Evolutionary conservation across 768 basidiomycete species (phyloP).

Genomic region (Trametes gibbosa): DNA sequence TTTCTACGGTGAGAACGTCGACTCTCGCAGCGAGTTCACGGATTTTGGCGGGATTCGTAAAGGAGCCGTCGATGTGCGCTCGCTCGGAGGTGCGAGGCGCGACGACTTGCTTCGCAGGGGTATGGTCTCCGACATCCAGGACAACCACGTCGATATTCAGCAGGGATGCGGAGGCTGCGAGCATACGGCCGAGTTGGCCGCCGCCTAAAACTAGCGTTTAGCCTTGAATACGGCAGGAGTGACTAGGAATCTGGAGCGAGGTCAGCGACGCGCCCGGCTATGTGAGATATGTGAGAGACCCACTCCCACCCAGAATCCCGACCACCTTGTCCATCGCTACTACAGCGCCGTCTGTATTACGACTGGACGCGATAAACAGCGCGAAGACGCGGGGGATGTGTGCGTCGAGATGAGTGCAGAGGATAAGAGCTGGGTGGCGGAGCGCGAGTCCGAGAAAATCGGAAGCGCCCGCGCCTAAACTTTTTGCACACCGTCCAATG

Average conservation of each 20-base stretch:
- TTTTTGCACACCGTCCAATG: slow-evolving; percentile 5
- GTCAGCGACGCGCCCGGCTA: neutral
- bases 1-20: slow-evolving; percentile 91
- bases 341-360: neutral
- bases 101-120: slow-evolving; percentile 88
- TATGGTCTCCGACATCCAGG: slow-evolving; percentile 76
- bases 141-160: slow-evolving; percentile 81
- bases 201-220: slow-evolving; percentile 57
- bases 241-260: neutral
- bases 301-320: slow-evolving; percentile 39
- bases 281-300: slow-evolving; percentile 14
- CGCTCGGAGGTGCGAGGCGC: slow-evolving; percentile 47
- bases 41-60: slow-evolving; percentile 77
- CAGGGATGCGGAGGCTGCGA: slow-evolving; percentile 84
- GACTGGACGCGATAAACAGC: neutral
- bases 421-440: neutral
- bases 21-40: slow-evolving; percentile 74
- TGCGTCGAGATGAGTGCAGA: slow-evolving; percentile 3
- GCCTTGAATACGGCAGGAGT: neutral
- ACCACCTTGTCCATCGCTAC: slow-evolving; percentile 29
- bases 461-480: slow-evolving; percentile 8
- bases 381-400: neutral
- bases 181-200: slow-evolving; percentile 97
- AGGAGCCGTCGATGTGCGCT: slow-evolving; percentile 84
- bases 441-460: slow-evolving; percentile 6